Evolutionary conservation across 768 basidiomycete species (phyloP), one percentile per base, ranked within the genome.

Genomic region (Hydnum rufescens): DNA sequence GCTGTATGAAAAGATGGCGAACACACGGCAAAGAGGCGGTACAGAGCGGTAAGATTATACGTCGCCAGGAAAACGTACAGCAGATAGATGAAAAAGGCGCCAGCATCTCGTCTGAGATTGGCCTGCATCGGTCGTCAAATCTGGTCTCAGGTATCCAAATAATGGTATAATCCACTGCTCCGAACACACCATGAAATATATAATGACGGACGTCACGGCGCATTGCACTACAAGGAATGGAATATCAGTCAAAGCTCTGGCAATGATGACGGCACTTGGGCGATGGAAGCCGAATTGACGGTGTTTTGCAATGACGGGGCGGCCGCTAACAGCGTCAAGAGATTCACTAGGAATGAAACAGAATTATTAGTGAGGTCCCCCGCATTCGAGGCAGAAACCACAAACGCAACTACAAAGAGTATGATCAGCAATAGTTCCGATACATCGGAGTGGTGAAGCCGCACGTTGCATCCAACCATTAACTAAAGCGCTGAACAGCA

Each of bases 401-500:
- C 25, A 8, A 26, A 47, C 25, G 22, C 18, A 23, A 18, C 13
- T n/a, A 13, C 25, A 49, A 22, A 22, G 25, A 28, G 60, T 62
- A 57, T 71, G 70, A 51, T 67, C 62, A 58, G 65, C 67, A 46
- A 70, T 62, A 55, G 68, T 67, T 8, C 66, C 64, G 44, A 67
- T 62, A 32, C 70, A 68, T 53, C 59, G 58, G 64, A 68, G 66
- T 55, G 66, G 62, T 51, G 64, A 59, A n/a, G 58, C 53, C 60
- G 62, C 55, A 64, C 56, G 62, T 5, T 22, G 19, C 5, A 54
- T 28, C 1, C 55, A 19, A 5, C 48, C 22, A 1, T 54, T 58
- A 39, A 57, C 55, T 54, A 61, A 60, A n/a, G 59, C 54, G 54
- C 64, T 64, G 53, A 66, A 55, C 36, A 67, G 56, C 51, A 67